A percentile compares a stretch with the other conserved stretches of the same genome.
Conservation (phyloP, 495 filamentous ascomycete species). For the Penicillium crystallinum region DNA sequence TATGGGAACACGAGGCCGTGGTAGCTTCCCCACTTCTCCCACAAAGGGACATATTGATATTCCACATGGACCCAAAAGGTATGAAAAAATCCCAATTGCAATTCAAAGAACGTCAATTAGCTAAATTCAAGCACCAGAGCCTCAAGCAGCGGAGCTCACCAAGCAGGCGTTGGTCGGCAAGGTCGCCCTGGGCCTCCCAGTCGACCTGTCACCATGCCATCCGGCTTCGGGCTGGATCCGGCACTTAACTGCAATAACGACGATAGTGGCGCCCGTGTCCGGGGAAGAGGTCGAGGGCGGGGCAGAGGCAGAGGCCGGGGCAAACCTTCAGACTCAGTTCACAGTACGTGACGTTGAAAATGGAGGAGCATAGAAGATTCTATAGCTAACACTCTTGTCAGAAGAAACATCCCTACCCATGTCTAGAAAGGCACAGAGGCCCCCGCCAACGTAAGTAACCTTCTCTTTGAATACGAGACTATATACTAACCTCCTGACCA, state of each 20-base stretch:
- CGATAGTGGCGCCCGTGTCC: not conserved
- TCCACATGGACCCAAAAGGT: not conserved
- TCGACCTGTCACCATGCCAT: not conserved
- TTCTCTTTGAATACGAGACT: too few species aligned
- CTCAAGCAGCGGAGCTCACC: not conserved
- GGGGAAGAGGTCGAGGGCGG: not conserved
- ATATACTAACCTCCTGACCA: not conserved
- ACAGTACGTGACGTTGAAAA: not conserved
- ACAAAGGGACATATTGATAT: not conserved
- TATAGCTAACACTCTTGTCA: not conserved
- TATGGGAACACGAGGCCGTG: conserved; percentile 14
- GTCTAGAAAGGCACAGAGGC: not conserved
- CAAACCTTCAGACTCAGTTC: not conserved
- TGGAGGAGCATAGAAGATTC: not conserved
- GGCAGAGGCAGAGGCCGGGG: not conserved
- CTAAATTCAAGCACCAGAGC: not conserved
- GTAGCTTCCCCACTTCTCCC: not conserved
- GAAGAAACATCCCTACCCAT: not conserved
- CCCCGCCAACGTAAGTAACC: not conserved
- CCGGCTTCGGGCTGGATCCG: conserved; percentile 13
- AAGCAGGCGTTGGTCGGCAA: not conserved
- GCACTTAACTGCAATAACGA: conserved; percentile 21
- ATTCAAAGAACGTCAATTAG: not conserved
- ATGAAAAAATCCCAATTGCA: not conserved
- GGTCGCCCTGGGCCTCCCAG: not conserved